phyloP scores from a whole-genome alignment of 306 rosid species.

The Casuarina glauca region DNA sequence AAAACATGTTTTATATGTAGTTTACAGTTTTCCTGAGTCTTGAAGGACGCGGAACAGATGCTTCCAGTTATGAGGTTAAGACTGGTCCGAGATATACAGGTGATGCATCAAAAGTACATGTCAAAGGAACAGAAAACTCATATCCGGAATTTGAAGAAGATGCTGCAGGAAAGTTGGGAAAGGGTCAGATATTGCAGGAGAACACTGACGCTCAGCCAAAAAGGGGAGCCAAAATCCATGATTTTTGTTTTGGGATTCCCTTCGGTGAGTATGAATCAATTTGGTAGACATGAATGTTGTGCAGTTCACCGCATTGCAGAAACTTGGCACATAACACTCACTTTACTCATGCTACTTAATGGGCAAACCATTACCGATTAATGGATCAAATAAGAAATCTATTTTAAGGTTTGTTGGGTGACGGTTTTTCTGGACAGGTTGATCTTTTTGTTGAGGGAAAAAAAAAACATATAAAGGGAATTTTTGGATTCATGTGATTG shows the following conservation, averaged over 20 bases:
- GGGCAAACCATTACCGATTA: background rate
- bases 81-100: slow-evolving; percentile 39
- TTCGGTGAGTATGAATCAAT: slow-evolving; percentile 58
- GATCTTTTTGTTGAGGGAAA: background rate
- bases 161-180: slow-evolving; percentile 35
- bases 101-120: slow-evolving; percentile 41
- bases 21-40: slow-evolving; percentile 52
- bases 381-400: background rate
- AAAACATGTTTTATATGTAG: slow-evolving; percentile 39
- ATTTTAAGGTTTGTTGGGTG: background rate
- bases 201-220: slow-evolving; percentile 34
- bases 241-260: slow-evolving; percentile 96
- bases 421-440: background rate
- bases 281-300: background rate
- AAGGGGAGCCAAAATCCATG: slow-evolving; percentile 77
- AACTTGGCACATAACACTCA: slow-evolving; percentile 11
- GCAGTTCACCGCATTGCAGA: background rate
- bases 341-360: background rate
- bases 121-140: slow-evolving; percentile 36
- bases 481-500: background rate
- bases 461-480: background rate
- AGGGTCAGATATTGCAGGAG: slow-evolving; percentile 34
- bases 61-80: slow-evolving; percentile 43
- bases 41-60: slow-evolving; percentile 52
- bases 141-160: slow-evolving; percentile 36